These are phyloP conservation scores for Staphylotrichum longicolle DNA, from an alignment of 495 filamentous ascomycete genomes.

Conservation along the genomic window DNA sequence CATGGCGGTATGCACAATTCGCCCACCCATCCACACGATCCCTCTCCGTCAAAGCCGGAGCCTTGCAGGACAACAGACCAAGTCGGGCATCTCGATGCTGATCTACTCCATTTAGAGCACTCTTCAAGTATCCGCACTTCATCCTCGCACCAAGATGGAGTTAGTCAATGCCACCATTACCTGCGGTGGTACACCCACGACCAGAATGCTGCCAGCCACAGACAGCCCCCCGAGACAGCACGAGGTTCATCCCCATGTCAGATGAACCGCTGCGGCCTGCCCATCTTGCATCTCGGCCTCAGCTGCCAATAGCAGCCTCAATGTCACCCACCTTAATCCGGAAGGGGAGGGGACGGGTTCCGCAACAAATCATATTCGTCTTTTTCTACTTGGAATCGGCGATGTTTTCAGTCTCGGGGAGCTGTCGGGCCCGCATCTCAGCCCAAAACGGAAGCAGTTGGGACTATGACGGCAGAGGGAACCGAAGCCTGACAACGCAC, in stretches of 20 bases:
- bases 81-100: background rate
- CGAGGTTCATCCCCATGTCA: background rate
- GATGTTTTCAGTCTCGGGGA: conserved; percentile 2
- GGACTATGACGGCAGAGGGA: background rate
- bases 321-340: conserved; percentile 4
- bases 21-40: too few relatives aligned
- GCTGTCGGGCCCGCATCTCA: background rate
- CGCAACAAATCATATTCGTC: conserved; percentile 9
- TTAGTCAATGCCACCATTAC: background rate
- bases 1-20: too few relatives aligned
- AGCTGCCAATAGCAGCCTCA: conserved; percentile 1
- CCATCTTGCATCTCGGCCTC: background rate
- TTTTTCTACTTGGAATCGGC: conserved; percentile 1
- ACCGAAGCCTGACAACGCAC: too few relatives aligned
- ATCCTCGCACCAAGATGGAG: background rate
- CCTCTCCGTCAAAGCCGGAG: too few relatives aligned
- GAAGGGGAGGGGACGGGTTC: conserved; percentile 7
- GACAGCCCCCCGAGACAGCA: background rate
- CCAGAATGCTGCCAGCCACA: background rate
- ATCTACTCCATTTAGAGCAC: background rate
- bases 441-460: background rate
- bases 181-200: conserved; percentile 1
- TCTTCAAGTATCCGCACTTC: too few relatives aligned
- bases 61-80: background rate
- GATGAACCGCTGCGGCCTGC: background rate